Conservation (phyloP, 306 rosid genomes). For the Quercus dentata region DNA sequence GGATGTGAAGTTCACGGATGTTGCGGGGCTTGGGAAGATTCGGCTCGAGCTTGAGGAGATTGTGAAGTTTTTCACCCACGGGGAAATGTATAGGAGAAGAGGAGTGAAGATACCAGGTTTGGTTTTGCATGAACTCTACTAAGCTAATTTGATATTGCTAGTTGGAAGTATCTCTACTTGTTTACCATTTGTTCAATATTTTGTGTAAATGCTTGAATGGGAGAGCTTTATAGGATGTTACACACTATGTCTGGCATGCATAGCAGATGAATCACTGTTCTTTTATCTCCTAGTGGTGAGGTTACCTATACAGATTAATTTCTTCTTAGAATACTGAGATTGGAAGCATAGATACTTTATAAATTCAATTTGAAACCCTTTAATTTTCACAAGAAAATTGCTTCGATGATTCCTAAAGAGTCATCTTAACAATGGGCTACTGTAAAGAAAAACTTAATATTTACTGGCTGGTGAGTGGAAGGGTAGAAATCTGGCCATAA, state of each 20-base stretch:
- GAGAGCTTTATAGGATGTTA: background rate
- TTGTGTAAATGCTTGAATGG: background rate
- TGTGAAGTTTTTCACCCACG: constrained; percentile 98
- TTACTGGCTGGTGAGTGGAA: background rate
- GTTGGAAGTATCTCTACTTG: too few species aligned
- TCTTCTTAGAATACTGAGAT: background rate
- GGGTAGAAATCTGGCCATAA: background rate
- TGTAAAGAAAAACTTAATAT: background rate
- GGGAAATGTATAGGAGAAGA: constrained; percentile 90
- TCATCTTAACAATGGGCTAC: background rate
- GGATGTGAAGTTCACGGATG: constrained; percentile 91
- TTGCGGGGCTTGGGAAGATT: constrained; percentile 94
- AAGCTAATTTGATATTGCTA: background rate
- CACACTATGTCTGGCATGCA: background rate
- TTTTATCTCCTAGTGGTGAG: constrained; percentile 1
- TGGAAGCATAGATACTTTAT: background rate
- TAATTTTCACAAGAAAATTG: background rate
- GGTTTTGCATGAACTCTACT: constrained; percentile 8
- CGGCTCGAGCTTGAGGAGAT: constrained; percentile 98
- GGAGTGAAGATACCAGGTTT: constrained; percentile 97
- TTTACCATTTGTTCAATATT: background rate
- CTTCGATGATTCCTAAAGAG: background rate
- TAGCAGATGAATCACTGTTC: background rate
- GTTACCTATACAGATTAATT: background rate
- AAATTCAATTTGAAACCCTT: background rate